phyloP scores from a whole-genome alignment of 805 yeast species.

The Komagataella ulmi region DNA sequence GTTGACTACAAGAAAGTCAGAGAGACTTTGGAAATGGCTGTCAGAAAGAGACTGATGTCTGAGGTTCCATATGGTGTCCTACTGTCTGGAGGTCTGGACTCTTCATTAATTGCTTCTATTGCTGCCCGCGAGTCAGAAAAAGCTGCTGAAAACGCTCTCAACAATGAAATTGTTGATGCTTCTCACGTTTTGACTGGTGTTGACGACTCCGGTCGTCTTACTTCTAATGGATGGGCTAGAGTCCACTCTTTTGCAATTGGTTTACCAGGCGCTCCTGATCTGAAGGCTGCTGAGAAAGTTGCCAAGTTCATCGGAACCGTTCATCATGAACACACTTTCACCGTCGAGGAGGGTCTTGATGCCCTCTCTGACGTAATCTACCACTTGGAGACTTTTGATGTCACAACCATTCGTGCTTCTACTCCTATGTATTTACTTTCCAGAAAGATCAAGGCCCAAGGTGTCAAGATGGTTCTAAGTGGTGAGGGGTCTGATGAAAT shows the following conservation, averaged over 20 bases:
- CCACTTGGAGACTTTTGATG: conserved; percentile 96
- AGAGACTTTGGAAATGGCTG: conserved; percentile 81
- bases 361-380: conserved; percentile 88
- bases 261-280: conserved; percentile 95
- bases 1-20: conserved; percentile 65
- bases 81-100: conserved; percentile 94
- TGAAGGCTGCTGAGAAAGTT: conserved; percentile 90
- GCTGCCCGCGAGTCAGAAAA: conserved; percentile 92
- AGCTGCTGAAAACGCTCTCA: conserved; percentile 39
- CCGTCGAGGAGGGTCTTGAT: conserved; percentile 93
- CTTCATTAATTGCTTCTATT: conserved; percentile 90
- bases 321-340: conserved; percentile 97
- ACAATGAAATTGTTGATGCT: conserved; percentile 41
- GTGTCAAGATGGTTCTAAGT: conserved; percentile 97
- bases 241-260: conserved; percentile 97
- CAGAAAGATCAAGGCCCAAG: conserved; percentile 97
- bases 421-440: conserved; percentile 97
- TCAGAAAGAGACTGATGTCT: conserved; percentile 98
- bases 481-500: conserved; percentile 99
- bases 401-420: conserved; percentile 96
- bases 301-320: conserved; percentile 93
- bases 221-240: conserved; percentile 60
- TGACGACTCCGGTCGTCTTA: conserved; percentile 77
- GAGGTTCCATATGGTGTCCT: conserved; percentile 99
- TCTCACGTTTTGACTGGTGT: conserved; percentile 78